These are phyloP conservation scores for Monosporascus sp. DNA, from an alignment of 2,329 filamentous ascomycete genomes.

Conservation along the genomic window DNA sequence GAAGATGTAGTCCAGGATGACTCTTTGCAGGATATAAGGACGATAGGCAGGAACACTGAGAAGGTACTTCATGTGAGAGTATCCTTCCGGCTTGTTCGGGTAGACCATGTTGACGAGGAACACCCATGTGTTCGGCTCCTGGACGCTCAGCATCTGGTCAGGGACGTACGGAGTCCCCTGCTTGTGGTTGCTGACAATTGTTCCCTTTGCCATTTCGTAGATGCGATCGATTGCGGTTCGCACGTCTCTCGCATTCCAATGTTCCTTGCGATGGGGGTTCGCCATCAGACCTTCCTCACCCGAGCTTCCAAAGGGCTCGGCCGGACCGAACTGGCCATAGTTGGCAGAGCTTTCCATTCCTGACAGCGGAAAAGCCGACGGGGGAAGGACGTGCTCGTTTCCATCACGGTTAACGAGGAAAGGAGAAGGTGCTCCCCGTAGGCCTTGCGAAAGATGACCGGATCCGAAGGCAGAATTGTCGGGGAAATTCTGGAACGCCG, in stretches of 20 bases:
- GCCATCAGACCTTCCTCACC: background rate
- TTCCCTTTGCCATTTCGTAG: constrained; percentile 22
- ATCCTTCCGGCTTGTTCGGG: constrained; percentile 12
- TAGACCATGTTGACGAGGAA: constrained; percentile 21
- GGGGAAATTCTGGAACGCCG: background rate
- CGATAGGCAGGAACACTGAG: constrained; percentile 13
- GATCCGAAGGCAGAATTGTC: no score
- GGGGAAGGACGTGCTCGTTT: no score
- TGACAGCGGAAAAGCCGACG: no score
- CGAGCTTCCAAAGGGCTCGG: background rate
- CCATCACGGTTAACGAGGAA: no score
- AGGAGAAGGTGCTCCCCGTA: no score
- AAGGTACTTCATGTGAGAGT: constrained; percentile 20
- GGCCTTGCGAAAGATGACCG: no score
- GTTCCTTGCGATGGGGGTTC: constrained; percentile 16
- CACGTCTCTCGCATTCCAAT: constrained; percentile 21
- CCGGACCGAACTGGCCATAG: background rate
- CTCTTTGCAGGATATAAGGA: constrained; percentile 24
- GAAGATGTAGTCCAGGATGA: constrained; percentile 24
- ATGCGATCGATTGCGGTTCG: constrained; percentile 18
- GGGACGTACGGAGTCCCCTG: constrained; percentile 10
- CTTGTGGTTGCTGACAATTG: constrained; percentile 20
- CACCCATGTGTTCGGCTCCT: constrained; percentile 21
- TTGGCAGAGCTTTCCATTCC: background rate
- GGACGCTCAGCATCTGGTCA: constrained; percentile 6